These are phyloP conservation scores for Lathyrus oleraceus DNA, from an alignment of 306 rosid species.

Conservation along the genomic window DNA sequence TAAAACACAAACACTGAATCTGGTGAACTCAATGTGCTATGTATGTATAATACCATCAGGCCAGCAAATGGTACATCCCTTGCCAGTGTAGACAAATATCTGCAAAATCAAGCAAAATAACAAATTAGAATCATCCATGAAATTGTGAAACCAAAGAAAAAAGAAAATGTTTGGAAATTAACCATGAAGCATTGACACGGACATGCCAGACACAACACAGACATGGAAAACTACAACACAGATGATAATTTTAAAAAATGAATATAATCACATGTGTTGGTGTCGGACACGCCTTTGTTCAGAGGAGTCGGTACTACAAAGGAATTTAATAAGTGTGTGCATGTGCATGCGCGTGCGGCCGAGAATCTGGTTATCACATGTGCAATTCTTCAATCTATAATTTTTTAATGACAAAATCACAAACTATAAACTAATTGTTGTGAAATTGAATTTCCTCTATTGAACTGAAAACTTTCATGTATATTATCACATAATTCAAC, in stretches of 20 bases:
- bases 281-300: no score
- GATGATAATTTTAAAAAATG: no score
- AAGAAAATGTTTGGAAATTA: neutral
- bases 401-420: neutral
- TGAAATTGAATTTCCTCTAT: conserved; percentile 8
- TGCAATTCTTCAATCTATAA: neutral
- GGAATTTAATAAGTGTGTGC: neutral
- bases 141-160: conserved; percentile 14
- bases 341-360: no score
- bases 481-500: conserved; percentile 2
- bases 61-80: conserved; percentile 97
- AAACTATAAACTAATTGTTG: neutral
- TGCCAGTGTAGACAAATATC: conserved; percentile 84
- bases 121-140: conserved; percentile 23
- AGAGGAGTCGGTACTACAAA: no score
- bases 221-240: no score
- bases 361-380: neutral
- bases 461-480: conserved; percentile 1
- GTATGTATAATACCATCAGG: conserved; percentile 59
- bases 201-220: no score
- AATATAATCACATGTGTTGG: no score
- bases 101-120: conserved; percentile 44
- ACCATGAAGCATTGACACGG: no score
- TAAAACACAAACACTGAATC: neutral
- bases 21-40: neutral